Conservation (phyloP, 225 moss, liverwort and hornwort species). For the Thuidium tamariscinum region DNA sequence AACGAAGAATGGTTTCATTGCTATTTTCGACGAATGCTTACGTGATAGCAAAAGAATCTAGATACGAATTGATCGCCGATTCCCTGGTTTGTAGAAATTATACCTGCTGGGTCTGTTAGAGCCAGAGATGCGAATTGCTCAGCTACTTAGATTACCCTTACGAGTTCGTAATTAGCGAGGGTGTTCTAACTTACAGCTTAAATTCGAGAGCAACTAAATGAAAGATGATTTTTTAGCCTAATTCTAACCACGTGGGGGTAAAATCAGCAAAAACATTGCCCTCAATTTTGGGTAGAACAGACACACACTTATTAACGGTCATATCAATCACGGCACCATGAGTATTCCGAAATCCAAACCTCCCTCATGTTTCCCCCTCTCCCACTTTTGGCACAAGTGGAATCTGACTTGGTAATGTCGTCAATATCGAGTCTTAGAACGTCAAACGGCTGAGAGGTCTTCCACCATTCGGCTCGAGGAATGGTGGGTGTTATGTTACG, state of each 20-base stretch:
- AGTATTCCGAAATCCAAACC: background rate
- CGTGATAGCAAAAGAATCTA: background rate
- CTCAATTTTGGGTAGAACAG: background rate
- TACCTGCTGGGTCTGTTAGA: background rate
- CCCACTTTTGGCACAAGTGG: no score
- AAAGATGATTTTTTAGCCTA: background rate
- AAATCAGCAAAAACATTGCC: background rate
- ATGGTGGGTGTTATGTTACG: background rate
- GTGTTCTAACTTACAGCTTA: background rate
- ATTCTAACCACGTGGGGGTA: background rate
- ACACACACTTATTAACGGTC: background rate
- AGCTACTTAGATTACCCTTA: background rate
- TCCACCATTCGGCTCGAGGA: background rate
- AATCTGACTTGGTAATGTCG: background rate
- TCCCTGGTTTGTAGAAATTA: background rate
- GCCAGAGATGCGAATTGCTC: background rate
- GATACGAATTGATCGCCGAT: background rate
- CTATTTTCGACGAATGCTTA: background rate
- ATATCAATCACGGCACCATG: no score
- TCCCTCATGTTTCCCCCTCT: no score
- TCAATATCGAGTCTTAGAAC: background rate
- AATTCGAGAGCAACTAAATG: background rate
- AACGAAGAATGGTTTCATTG: background rate
- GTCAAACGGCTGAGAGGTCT: background rate
- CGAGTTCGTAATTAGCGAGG: background rate